Evolutionary conservation across 345 rosid genomes (phyloP).

Genomic region (Pistacia integerrima): DNA sequence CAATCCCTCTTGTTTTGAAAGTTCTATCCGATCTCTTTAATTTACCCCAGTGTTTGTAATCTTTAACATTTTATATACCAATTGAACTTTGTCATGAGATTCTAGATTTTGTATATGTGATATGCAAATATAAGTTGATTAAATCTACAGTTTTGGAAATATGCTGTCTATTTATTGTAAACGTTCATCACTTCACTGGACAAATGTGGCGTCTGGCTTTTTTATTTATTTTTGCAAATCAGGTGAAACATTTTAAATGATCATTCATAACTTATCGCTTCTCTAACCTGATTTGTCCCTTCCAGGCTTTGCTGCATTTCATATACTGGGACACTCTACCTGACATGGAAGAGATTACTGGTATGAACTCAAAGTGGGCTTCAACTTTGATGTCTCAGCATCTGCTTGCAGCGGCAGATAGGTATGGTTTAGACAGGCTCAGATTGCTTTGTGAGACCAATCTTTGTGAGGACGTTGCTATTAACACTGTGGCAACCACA

Average conservation of each 20-base stretch:
- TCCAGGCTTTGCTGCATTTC: slow-evolving; percentile 64
- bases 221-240: not conserved
- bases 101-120: not conserved
- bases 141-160: not conserved
- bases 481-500: slow-evolving; percentile 66
- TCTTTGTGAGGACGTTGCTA: slow-evolving; percentile 60
- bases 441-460: slow-evolving; percentile 50
- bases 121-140: not conserved
- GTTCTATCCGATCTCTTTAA: not conserved
- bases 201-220: not conserved
- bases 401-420: slow-evolving; percentile 71
- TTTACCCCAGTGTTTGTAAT: not conserved
- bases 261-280: not conserved
- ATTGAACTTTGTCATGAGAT: not conserved
- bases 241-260: not conserved
- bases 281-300: slow-evolving; percentile 2
- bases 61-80: not conserved
- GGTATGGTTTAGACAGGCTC: slow-evolving; percentile 66
- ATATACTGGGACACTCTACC: slow-evolving; percentile 65
- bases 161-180: not conserved
- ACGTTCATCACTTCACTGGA: not conserved
- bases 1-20: not conserved
- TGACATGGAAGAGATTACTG: slow-evolving; percentile 63
- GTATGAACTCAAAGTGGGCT: slow-evolving; percentile 59
- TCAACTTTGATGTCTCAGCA: slow-evolving; percentile 71